These are phyloP conservation scores for Phytophthora sp. DNA, from an alignment of 352 stramenopile genomes.

Conservation along the genomic window DNA sequence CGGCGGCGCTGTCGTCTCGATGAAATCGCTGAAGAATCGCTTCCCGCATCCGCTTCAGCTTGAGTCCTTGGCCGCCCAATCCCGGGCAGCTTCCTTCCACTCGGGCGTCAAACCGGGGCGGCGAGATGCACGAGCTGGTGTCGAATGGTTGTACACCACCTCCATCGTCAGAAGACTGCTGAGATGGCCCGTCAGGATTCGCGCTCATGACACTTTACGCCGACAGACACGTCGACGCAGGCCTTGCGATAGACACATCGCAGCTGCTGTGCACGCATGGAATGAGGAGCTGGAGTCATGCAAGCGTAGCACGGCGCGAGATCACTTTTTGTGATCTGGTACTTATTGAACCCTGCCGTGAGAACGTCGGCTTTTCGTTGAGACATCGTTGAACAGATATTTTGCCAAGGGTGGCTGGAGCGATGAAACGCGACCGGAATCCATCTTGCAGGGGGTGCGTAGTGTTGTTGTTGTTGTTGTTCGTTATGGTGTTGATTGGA, in stretches of 20 bases:
- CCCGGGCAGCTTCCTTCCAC: too few species aligned
- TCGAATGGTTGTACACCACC: background rate
- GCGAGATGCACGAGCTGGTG: too few species aligned
- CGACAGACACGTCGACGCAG: background rate
- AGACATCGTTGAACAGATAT: background rate
- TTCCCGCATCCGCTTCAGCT: too few species aligned
- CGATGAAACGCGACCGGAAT: too few species aligned
- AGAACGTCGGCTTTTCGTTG: background rate
- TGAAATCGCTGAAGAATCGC: too few species aligned
- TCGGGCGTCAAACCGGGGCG: background rate
- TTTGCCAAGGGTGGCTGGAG: background rate
- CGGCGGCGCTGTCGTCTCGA: too few species aligned
- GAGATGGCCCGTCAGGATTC: background rate
- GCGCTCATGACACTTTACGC: too few species aligned
- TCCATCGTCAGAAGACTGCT: background rate
- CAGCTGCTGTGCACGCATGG: background rate
- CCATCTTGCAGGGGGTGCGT: too few species aligned
- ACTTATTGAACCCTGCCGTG: background rate
- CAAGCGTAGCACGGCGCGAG: background rate
- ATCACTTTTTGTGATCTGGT: background rate
- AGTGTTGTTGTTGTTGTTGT: too few species aligned
- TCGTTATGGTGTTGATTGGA: too few species aligned
- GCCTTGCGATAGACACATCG: background rate
- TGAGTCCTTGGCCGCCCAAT: too few species aligned
- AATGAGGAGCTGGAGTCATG: background rate